These are phyloP conservation scores for Vanilla planifolia DNA, from an alignment of 106 monocot species.

Conservation along the genomic window DNA sequence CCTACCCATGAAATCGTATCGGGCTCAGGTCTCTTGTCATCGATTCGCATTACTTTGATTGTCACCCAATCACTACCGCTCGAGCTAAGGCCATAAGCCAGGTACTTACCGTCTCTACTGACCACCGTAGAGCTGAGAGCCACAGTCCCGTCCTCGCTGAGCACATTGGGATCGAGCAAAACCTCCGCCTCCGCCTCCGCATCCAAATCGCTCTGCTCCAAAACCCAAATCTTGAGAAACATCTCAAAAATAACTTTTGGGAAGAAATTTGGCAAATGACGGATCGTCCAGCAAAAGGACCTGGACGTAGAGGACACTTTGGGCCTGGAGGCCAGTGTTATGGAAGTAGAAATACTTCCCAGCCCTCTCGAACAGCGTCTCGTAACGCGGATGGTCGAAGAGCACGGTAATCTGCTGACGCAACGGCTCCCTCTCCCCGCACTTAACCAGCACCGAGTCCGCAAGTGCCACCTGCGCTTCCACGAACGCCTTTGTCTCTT, in stretches of 20 bases:
- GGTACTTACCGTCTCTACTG: constrained; percentile 60
- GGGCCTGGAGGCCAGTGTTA: constrained; percentile 87
- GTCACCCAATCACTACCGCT: constrained; percentile 95
- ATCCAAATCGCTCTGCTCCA: constrained; percentile 47
- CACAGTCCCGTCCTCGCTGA: constrained; percentile 80
- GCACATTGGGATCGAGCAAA: constrained; percentile 73
- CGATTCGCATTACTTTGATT: constrained; percentile 72
- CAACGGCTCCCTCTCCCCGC: constrained; percentile 46
- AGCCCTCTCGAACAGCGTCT: constrained; percentile 51
- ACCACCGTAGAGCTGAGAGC: constrained; percentile 38
- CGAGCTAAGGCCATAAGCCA: constrained; percentile 78
- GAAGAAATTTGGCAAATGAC: not conserved
- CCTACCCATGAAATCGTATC: constrained; percentile 90
- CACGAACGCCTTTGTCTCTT: constrained; percentile 80
- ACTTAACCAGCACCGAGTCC: constrained; percentile 42
- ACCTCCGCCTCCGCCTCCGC: constrained; percentile 57
- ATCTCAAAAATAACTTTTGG: not conserved
- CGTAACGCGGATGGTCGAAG: constrained; percentile 68
- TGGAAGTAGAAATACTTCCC: constrained; percentile 78
- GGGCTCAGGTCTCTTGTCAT: constrained; percentile 37
- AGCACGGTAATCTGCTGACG: constrained; percentile 36
- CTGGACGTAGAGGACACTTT: constrained; percentile 80
- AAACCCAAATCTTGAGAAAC: not conserved
- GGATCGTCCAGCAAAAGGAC: constrained; percentile 15
- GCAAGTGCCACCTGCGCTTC: constrained; percentile 49